These are phyloP conservation scores for Dioscorea zingiberensis DNA, from an alignment of 106 monocot genomes.

Conservation along the genomic window DNA sequence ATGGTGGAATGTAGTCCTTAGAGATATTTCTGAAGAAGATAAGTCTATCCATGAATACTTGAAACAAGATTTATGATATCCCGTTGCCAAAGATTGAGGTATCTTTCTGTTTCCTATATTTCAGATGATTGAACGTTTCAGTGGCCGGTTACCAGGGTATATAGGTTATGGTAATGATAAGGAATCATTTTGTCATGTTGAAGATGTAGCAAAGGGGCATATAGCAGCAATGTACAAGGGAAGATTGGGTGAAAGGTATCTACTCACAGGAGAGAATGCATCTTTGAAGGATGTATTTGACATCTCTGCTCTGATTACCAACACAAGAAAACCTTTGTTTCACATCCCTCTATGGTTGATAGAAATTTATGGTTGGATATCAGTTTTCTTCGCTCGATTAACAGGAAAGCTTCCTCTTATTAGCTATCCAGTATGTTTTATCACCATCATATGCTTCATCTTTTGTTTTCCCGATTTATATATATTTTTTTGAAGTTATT, in stretches of 20 bases:
- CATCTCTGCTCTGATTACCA: conserved; percentile 58
- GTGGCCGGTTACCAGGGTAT: conserved; percentile 85
- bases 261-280: conserved; percentile 88
- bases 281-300: conserved; percentile 63
- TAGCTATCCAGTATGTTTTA: conserved; percentile 73
- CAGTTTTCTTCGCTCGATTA: conserved; percentile 62
- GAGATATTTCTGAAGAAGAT: too few relatives aligned
- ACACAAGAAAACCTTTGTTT: conserved; percentile 56
- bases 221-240: conserved; percentile 77
- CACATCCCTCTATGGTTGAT: conserved; percentile 80
- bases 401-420: conserved; percentile 87
- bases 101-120: neutral
- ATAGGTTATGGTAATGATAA: conserved; percentile 60
- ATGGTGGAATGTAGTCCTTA: too few relatives aligned
- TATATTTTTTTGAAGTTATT: neutral
- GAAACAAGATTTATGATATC: too few relatives aligned
- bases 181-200: conserved; percentile 73
- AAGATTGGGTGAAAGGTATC: conserved; percentile 75
- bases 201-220: conserved; percentile 82
- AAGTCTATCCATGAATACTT: too few relatives aligned
- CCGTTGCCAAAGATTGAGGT: too few relatives aligned
- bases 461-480: neutral
- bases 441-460: neutral
- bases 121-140: conserved; percentile 89
- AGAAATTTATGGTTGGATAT: conserved; percentile 83